phyloP scores from a whole-genome alignment of 768 basidiomycete species.

The Tricholoma saponaceum region DNA sequence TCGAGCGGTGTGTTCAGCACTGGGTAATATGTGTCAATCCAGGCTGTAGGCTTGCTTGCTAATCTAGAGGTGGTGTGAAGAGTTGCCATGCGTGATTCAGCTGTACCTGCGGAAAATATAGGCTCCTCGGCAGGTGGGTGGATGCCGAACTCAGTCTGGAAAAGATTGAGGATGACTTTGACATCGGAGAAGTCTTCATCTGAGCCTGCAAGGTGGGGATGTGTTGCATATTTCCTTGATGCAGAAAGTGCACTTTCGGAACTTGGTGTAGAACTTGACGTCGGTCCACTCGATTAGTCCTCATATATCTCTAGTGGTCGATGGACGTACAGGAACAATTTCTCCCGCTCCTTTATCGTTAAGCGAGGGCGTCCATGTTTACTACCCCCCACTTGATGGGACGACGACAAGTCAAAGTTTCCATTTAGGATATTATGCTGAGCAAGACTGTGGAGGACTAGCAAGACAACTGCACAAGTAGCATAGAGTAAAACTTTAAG shows the following conservation, averaged over 20 bases:
- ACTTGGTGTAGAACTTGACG: conserved; percentile 49
- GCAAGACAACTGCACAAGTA: conserved; percentile 3
- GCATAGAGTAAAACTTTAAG: conserved; percentile 6
- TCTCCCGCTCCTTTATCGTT: conserved; percentile 12
- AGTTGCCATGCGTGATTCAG: conserved; percentile 64
- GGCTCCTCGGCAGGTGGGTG: conserved; percentile 38
- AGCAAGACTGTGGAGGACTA: conserved; percentile 6
- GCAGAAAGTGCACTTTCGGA: conserved; percentile 52
- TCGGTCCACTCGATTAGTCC: background rate
- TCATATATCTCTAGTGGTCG: background rate
- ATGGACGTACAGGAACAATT: conserved; percentile 18
- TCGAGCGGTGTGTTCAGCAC: conserved; percentile 77
- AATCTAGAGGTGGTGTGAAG: conserved; percentile 43
- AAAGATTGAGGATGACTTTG: conserved; percentile 58
- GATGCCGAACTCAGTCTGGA: conserved; percentile 64
- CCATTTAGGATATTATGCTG: background rate
- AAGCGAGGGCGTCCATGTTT: conserved; percentile 4
- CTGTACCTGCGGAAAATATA: conserved; percentile 68
- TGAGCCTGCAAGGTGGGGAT: conserved; percentile 73
- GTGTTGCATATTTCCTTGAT: conserved; percentile 56
- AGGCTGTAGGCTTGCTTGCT: conserved; percentile 53
- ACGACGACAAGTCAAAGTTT: too few species aligned
- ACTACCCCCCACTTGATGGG: background rate
- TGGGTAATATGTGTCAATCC: conserved; percentile 89
- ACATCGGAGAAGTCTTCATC: conserved; percentile 59